A percentile compares a stretch with the other conserved stretches of the same genome.
Conservation (phyloP, 192 early-diverging fungal species). For the Gonapodya sp. region DNA sequence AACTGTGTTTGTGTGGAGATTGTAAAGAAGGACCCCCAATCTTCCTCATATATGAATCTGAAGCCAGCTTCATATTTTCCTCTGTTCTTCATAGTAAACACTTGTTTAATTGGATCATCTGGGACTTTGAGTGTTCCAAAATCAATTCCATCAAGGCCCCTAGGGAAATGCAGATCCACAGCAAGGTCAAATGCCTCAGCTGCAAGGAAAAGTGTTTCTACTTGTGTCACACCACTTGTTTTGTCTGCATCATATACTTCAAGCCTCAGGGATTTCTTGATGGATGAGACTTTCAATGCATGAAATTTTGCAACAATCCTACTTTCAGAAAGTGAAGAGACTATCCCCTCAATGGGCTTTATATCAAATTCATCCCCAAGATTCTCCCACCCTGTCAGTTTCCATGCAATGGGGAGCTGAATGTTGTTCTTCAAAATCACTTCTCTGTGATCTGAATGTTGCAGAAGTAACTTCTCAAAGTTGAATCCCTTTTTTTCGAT, state of each 20-base stretch:
- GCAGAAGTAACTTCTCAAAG: constrained; percentile 52
- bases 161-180: constrained; percentile 52
- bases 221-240: constrained; percentile 28
- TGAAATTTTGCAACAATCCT: constrained; percentile 43
- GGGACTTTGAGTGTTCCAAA: constrained; percentile 49
- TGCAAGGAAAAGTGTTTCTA: constrained; percentile 40
- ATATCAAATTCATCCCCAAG: constrained; percentile 52
- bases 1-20: constrained; percentile 15
- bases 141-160: constrained; percentile 50
- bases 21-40: constrained; percentile 36
- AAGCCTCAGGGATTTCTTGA: constrained; percentile 38
- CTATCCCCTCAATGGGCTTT: constrained; percentile 36
- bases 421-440: constrained; percentile 44
- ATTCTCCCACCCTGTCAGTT: constrained; percentile 38
- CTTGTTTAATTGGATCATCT: constrained; percentile 39
- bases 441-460: constrained; percentile 39
- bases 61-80: constrained; percentile 58
- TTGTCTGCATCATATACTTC: constrained; percentile 36
- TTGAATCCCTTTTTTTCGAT: constrained; percentile 44
- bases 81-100: constrained; percentile 35
- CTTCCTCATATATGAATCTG: constrained; percentile 41
- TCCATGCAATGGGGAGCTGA: constrained; percentile 41
- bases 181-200: constrained; percentile 57
- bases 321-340: constrained; percentile 33
- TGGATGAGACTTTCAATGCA: constrained; percentile 34